Conservation (phyloP, 1,284 basidiomycete species). For the Sporisorium scitamineum region DNA sequence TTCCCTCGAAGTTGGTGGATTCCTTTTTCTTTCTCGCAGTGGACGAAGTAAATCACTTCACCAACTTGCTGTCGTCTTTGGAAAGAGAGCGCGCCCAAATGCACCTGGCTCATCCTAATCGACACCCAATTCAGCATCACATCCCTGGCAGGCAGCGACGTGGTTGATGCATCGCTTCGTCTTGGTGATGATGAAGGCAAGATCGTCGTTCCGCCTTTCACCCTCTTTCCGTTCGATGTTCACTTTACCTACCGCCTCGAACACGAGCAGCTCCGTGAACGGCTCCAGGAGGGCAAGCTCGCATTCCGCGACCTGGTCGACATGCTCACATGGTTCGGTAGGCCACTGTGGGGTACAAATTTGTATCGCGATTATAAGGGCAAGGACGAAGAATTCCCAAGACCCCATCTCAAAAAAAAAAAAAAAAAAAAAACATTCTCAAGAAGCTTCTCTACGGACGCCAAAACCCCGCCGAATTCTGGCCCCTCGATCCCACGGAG, state of each 20-base stretch:
- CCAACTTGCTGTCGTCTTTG: slow-evolving; percentile 3
- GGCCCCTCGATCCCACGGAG: not conserved
- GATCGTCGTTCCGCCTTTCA: slow-evolving; percentile 10
- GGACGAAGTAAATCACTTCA: not conserved
- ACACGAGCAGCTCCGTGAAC: not conserved
- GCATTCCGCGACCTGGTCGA: not conserved
- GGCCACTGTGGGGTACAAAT: not conserved
- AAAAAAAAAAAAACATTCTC: not conserved
- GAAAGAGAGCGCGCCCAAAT: not conserved
- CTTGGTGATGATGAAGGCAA: slow-evolving; percentile 8
- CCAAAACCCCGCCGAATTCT: not conserved
- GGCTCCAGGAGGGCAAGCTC: not conserved
- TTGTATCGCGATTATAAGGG: not conserved
- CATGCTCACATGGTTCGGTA: not conserved
- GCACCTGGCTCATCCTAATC: not conserved
- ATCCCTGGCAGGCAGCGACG: not conserved
- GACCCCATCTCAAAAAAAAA: too few relatives aligned
- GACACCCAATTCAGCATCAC: slow-evolving; percentile 2
- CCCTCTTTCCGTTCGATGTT: slow-evolving; percentile 11
- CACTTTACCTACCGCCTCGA: not conserved
- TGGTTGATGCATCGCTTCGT: slow-evolving; percentile 1
- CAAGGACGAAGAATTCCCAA: too few relatives aligned
- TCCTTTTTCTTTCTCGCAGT: slow-evolving; percentile 12
- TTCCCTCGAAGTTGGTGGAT: not conserved
- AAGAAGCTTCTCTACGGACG: not conserved